These are phyloP conservation scores for Royoungia palumana DNA, from an alignment of 768 basidiomycete genomes.

Conservation along the genomic window DNA sequence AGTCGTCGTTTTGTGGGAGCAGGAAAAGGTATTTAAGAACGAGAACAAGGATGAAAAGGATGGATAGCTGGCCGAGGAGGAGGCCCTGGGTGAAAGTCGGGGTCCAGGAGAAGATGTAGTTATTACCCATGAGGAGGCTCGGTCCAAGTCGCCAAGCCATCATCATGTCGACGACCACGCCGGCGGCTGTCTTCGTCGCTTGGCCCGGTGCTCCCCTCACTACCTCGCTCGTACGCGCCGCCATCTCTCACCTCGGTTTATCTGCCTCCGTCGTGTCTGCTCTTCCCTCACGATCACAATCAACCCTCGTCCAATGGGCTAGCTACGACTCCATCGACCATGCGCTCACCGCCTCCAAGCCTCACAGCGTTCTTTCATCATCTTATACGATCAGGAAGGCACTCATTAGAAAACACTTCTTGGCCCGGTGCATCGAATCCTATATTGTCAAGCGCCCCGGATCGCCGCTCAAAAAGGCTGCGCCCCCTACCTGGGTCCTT, in stretches of 20 bases:
- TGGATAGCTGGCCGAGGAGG: slow-evolving; percentile 86
- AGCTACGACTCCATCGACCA: slow-evolving; percentile 87
- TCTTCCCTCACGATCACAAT: slow-evolving; percentile 20
- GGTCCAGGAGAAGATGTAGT: slow-evolving; percentile 69
- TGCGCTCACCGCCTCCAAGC: slow-evolving; percentile 55
- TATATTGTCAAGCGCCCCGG: slow-evolving; percentile 69
- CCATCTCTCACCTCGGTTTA: slow-evolving; percentile 36
- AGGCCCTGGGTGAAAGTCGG: slow-evolving; percentile 96
- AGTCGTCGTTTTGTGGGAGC: slow-evolving; percentile 62
- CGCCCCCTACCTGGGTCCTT: slow-evolving; percentile 78
- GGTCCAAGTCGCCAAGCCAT: neutral
- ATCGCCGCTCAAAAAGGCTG: slow-evolving; percentile 50
- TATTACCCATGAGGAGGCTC: slow-evolving; percentile 29
- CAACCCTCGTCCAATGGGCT: slow-evolving; percentile 68
- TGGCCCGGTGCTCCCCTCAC: slow-evolving; percentile 59
- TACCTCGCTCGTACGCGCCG: slow-evolving; percentile 42
- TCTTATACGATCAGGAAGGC: slow-evolving; percentile 89
- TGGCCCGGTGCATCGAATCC: slow-evolving; percentile 69
- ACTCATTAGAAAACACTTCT: slow-evolving; percentile 91
- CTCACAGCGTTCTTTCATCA: slow-evolving; percentile 59
- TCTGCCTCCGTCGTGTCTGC: slow-evolving; percentile 28
- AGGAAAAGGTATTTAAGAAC: slow-evolving; percentile 96
- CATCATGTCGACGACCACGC: neutral
- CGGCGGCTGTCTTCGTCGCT: slow-evolving; percentile 39
- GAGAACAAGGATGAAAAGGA: slow-evolving; percentile 69